Base-by-base conservation (phyloP, 352 stramenopile genomes). In the Thraustochytrium striatum region DNA sequence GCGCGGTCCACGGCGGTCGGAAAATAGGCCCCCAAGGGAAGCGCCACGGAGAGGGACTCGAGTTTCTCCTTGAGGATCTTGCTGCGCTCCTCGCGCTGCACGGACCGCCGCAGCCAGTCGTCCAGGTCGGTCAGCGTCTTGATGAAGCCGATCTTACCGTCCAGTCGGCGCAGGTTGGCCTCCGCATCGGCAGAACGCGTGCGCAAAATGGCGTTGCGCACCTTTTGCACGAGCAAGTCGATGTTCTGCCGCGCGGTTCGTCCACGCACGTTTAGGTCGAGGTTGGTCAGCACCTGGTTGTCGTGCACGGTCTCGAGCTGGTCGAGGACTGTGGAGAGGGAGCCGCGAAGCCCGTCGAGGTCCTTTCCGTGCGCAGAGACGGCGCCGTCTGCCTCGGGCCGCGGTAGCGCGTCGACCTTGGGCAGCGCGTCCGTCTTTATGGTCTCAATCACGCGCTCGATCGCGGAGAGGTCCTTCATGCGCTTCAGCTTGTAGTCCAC, bases 111-210 rank as follows among this genome's bases (percentile, higher is more conserved):
- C 21, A 80, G 70, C 55, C 55, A 80, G 25, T 69, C 58, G 47
- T 80, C 58, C 21, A 80, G 50, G 58, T 80, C 70, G n/a, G 70
- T 80, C 1, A 80, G 57, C 2, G 70, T 47, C 47, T 80, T 80
- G 58, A 80, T 80, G 30, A 80, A 80, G 33, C 55, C 55, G 25
- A 80, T 57, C 28, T 75, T 80, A n/a, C 58, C 55, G 32, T 80
- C 58, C 1, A 80, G 70, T 13, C 57, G 28, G 2, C 47, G 28
- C 16, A 62, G 39, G 16, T 30, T 38, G 16, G 43, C 35, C 59
- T 70, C 59, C 35, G 35, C 59, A 13, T 70, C 0, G 1, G 59
- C 59, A 11, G 59, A 44, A 9, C 53, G 33, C 9, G 16, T 70
- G 32, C 52, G 44, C 44, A 75, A 39, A 30, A 75, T 58, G 9